phyloP scores from a whole-genome alignment of 2,329 filamentous ascomycete genomes.

The Apiospora malaysiana region DNA sequence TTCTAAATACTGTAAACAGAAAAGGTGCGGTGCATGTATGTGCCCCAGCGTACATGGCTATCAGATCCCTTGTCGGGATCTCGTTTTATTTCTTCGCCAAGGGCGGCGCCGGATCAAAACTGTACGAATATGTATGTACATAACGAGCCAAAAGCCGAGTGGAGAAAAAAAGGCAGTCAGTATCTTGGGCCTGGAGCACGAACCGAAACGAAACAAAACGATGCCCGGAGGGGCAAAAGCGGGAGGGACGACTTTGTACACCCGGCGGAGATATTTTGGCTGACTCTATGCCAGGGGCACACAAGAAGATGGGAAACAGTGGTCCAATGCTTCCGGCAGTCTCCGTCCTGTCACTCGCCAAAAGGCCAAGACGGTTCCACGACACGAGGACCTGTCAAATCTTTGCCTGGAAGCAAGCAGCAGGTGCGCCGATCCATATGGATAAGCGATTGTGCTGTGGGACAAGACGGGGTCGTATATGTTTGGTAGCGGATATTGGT shows the following conservation, averaged over 20 bases:
- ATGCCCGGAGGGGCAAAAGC: neutral
- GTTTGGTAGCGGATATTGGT: neutral
- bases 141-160: neutral
- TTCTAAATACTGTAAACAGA: neutral
- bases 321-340: neutral
- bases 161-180: neutral
- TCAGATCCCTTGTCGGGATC: neutral
- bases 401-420: conserved; percentile 1
- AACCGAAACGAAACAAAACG: neutral
- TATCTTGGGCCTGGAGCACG: neutral
- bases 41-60: neutral
- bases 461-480: neutral
- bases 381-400: conserved; percentile 6
- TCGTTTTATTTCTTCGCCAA: too few species aligned
- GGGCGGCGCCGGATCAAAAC: neutral
- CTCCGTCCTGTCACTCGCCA: neutral
- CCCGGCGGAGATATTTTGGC: neutral
- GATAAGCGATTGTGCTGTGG: too few species aligned
- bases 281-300: neutral
- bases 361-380: neutral
- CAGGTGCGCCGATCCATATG: neutral
- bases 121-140: neutral
- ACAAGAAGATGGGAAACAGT: neutral
- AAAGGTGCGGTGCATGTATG: neutral
- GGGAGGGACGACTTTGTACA: neutral